Percentiles rank a stretch among this genome's conserved stretches.
phyloP scores from a whole-genome alignment of 768 basidiomycete species.

The Asterophora parasitica region DNA sequence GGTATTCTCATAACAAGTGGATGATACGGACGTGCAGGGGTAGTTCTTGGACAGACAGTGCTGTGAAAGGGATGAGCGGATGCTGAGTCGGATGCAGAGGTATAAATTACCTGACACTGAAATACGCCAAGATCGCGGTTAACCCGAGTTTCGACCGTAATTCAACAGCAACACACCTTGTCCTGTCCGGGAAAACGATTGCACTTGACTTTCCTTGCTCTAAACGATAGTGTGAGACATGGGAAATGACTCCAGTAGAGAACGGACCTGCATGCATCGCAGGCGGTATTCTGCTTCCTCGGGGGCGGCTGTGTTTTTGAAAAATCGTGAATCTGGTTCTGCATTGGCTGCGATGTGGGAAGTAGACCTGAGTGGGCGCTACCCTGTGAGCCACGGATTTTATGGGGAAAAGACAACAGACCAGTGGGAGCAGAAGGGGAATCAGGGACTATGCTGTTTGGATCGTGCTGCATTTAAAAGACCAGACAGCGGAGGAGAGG shows the following conservation, averaged over 20 bases:
- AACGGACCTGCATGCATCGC: slow-evolving; percentile 81
- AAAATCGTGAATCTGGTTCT: slow-evolving; percentile 79
- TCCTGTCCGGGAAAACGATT: slow-evolving; percentile 77
- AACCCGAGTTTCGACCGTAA: not conserved
- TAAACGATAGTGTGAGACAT: slow-evolving; percentile 25
- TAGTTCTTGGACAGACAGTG: slow-evolving; percentile 87
- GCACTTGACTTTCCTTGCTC: slow-evolving; percentile 87
- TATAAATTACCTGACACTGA: slow-evolving; percentile 57
- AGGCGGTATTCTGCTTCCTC: slow-evolving; percentile 89
- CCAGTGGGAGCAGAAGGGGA: slow-evolving; percentile 29
- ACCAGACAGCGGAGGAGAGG: slow-evolving; percentile 17
- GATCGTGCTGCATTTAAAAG: slow-evolving; percentile 31
- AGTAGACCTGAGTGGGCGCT: slow-evolving; percentile 43
- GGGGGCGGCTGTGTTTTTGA: slow-evolving; percentile 80
- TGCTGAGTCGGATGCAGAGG: slow-evolving; percentile 16
- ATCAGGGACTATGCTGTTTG: slow-evolving; percentile 21
- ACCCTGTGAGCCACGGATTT: slow-evolving; percentile 10
- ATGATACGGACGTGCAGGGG: slow-evolving; percentile 77
- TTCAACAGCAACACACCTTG: slow-evolving; percentile 47
- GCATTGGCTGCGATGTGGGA: slow-evolving; percentile 61
- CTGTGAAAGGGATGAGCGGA: slow-evolving; percentile 30
- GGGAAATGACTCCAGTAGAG: slow-evolving; percentile 1
- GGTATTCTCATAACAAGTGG: not conserved
- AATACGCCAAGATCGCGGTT: not conserved
- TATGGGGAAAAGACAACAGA: slow-evolving; percentile 17